Evolutionary conservation across 2,329 filamentous ascomycete genomes (phyloP), one percentile per base, ranked within the genome.

Genomic region (Hypoxylon sp.): DNA sequence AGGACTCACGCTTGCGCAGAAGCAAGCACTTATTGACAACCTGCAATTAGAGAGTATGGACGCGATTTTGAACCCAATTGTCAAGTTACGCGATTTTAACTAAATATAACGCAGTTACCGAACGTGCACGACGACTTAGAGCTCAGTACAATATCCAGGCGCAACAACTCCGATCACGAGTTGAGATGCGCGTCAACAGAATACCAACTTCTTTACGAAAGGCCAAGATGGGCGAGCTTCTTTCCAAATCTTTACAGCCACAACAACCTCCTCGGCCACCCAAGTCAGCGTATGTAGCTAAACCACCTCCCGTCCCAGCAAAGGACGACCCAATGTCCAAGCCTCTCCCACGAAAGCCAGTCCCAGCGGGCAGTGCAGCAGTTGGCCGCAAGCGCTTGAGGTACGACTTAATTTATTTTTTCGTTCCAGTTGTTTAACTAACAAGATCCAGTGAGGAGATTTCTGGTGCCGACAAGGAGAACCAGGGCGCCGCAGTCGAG

Each of bases 151-250:
- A 92, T 66, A 87, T 97, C 9, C 94, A 97, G 80, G 92, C 94
- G 22, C 92, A 95, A 79, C 92, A 92, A 70, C 86, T 98, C 42
- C 89, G 92, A 68, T 91, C 94, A 67, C 91, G 95, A 68, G 91
- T 99, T 58, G 94, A 98, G 80, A 92, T 97, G 82, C 92, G 96
- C 81, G 88, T 98, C 79, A 97, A 98, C 78, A 91, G 96, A 59
- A 96, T 98, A 58, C 96, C 96, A 6, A 87, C 89, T 74, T 87
- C 90, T 14, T 82, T 97, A 70, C 90, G 95, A 66, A 92, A 91
- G 76, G 86, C 89, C 69, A 97, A 89, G 63, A 95, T 99, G 86
- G 90, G 90, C 62, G 94, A 97, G 48, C 84, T 98, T 8, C 79
- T 94, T 11, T 77, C 81, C 53, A 88, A 84, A 72, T 83, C 83